A percentile compares a stretch with the other conserved stretches of the same genome.
phyloP scores from a whole-genome alignment of 305 asterid species.

The Fraxinus velutina region DNA sequence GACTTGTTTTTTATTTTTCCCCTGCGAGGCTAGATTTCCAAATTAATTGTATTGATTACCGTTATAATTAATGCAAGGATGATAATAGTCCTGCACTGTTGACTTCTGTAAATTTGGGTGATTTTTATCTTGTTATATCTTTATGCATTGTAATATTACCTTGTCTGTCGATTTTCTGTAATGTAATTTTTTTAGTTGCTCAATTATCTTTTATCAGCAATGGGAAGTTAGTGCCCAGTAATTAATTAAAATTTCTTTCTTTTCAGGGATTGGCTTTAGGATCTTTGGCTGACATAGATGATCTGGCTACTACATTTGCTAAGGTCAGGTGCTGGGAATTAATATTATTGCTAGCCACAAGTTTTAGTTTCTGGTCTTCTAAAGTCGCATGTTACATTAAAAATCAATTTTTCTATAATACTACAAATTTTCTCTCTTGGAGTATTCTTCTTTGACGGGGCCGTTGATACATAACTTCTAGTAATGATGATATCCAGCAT shows the following conservation, averaged over 20 bases:
- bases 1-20: not conserved
- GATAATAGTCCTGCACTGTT: not conserved
- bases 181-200: not conserved
- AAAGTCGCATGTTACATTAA: not conserved
- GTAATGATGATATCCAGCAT: not conserved
- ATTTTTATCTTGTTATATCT: not conserved
- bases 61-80: not conserved
- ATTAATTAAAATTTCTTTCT: not conserved
- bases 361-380: not conserved
- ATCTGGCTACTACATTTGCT: constrained; percentile 11
- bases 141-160: not conserved
- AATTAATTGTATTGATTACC: not conserved
- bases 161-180: not conserved
- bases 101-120: not conserved
- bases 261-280: not conserved
- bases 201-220: not conserved
- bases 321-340: not conserved
- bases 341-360: not conserved
- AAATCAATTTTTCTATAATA: not conserved
- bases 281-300: constrained; percentile 1
- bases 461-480: not conserved
- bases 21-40: not conserved
- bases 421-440: not conserved
- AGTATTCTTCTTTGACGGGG: not conserved
- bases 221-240: not conserved